Evolutionary conservation across 2,329 filamentous ascomycete genomes (phyloP), one percentile per base, ranked within the genome.

Genomic region (Aciculosporium take): DNA sequence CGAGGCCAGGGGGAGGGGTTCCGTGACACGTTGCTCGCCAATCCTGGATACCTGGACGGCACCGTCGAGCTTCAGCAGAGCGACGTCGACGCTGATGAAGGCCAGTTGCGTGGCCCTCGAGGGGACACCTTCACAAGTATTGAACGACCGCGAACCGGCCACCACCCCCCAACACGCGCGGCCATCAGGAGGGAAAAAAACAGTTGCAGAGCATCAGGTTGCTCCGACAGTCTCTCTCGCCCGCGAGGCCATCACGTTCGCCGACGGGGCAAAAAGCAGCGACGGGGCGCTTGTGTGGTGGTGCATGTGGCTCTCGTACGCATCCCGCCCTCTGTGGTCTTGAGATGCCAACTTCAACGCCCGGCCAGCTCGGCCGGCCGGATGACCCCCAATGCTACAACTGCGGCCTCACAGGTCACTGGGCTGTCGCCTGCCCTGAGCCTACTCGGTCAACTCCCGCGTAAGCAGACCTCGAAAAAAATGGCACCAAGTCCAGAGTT

Each of bases 341-440:
- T 34, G 47, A 51, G 35, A 62, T 62, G 59, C 39, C 56, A 31
- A 52, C 55, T 30, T 42, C 57, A 40, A 45, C 50, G 37, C 45
- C 54, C 41, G 51, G 51, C 44, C 51, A 57, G 37, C 40, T 45
- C 30, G 49, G 54, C 44, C 58, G 52, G 20, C 45, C 58, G 23
- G 57, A 62, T 35, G 59, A 63, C 43, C 51, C 60, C 38, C 55
- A 63, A 47, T 76, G 72, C 54, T 74, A 72, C 53, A 74, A 73
- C 50, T 76, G 72, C 49, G 69, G 69, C 40, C 53, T 56, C 37
- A 55, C 57, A 24, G 67, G 67, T 4, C 72, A 76, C 51, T 74
- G 69, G 61, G 59, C 68, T 10, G 57, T 72, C 40, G 68, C 68
- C 38, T 76, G 71, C 51, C 71, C 69, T 7, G 65, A 72, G 45